A percentile compares a stretch with the other conserved stretches of the same genome.
Evolutionary conservation across 768 basidiomycete genomes (phyloP).

Genomic region (Mycena chlorophos): DNA sequence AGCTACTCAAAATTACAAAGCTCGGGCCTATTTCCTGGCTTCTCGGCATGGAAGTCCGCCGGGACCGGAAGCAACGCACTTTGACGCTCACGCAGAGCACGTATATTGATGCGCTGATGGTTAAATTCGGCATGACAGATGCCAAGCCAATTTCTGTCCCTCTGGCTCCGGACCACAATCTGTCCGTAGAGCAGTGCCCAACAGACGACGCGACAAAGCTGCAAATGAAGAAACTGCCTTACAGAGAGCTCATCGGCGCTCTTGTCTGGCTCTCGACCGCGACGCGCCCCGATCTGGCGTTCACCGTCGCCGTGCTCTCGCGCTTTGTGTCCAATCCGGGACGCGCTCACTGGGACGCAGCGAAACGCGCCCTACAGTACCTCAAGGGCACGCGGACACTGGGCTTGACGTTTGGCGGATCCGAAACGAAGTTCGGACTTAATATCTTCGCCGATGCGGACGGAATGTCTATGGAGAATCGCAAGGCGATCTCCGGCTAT

Average conservation of each 20-base stretch:
- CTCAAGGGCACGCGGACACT: not conserved
- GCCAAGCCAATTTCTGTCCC: not conserved
- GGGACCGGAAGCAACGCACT: constrained; percentile 10
- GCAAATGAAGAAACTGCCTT: not conserved
- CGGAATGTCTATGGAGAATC: not conserved
- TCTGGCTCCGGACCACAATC: not conserved
- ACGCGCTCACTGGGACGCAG: not conserved
- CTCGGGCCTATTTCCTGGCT: constrained; percentile 29
- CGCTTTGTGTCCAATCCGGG: not conserved
- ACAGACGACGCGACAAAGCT: not conserved
- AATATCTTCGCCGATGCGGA: not conserved
- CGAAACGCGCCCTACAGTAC: not conserved
- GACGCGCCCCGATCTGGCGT: not conserved
- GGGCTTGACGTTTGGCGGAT: not conserved
- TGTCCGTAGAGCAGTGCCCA: not conserved
- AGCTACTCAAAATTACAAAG: constrained; percentile 30
- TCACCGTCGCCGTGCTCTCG: not conserved
- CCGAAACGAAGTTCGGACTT: not conserved
- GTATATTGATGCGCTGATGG: constrained; percentile 29
- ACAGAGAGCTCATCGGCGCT: not conserved
- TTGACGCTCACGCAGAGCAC: constrained; percentile 30
- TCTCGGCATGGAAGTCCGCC: constrained; percentile 32
- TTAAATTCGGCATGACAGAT: constrained; percentile 11
- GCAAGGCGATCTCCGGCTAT: not conserved
- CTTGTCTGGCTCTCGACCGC: not conserved